Evolutionary conservation across 805 yeast genomes (phyloP).

Genomic region (Starmerella sp.): DNA sequence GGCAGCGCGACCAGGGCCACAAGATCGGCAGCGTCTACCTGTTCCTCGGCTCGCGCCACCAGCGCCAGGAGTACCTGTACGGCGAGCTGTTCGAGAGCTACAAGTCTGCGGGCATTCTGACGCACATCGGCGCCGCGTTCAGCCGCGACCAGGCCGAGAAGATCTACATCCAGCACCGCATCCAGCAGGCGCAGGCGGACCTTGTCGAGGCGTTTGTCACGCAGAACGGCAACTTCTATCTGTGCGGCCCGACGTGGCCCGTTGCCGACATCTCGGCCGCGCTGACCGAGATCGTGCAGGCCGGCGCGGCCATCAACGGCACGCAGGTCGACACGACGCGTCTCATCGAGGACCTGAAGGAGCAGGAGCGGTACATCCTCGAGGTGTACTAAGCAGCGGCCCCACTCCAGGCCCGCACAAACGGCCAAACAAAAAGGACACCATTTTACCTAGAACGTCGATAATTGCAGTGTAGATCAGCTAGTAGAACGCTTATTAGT

Average conservation of each 20-base stretch:
- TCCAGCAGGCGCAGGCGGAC: constrained; percentile 60
- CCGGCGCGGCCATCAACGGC: constrained; percentile 61
- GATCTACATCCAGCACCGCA: constrained; percentile 89
- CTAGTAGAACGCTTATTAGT: too few relatives aligned
- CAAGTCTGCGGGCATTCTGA: constrained; percentile 79
- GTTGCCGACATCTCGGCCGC: constrained; percentile 93
- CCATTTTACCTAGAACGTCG: too few relatives aligned
- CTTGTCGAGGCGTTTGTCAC: constrained; percentile 68
- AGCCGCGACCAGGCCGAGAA: constrained; percentile 94
- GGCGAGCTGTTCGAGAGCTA: constrained; percentile 98
- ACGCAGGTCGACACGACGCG: constrained; percentile 58
- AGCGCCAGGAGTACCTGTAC: constrained; percentile 85
- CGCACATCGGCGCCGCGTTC: constrained; percentile 95
- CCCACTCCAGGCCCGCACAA: too few relatives aligned
- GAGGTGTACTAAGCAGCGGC: constrained; percentile 60
- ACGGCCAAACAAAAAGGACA: too few relatives aligned
- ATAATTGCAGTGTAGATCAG: too few relatives aligned
- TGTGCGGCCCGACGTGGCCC: constrained; percentile 99
- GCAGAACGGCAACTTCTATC: constrained; percentile 79
- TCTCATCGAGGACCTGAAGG: constrained; percentile 88
- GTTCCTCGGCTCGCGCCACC: constrained; percentile 89
- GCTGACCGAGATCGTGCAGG: constrained; percentile 62
- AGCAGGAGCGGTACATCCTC: constrained; percentile 77
- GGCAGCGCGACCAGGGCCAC: constrained; percentile 82
- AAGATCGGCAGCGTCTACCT: constrained; percentile 82